These are phyloP conservation scores for Beverwykella pulmonaria DNA, from an alignment of 495 filamentous ascomycete species.

Conservation along the genomic window DNA sequence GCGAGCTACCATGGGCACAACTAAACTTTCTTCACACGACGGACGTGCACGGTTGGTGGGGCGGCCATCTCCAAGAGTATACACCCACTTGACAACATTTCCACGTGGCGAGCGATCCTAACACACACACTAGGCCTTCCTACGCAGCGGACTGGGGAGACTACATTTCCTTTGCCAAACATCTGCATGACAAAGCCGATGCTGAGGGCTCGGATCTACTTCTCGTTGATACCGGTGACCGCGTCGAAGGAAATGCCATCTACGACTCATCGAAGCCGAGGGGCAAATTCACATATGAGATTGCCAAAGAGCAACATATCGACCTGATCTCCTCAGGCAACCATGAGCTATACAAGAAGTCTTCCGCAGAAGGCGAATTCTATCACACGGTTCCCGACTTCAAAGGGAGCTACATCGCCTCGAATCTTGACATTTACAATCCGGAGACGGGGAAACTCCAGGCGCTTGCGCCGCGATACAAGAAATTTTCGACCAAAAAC, in stretches of 20 bases:
- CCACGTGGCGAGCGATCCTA: not conserved
- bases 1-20: conserved; percentile 83
- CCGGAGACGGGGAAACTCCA: conserved; percentile 66
- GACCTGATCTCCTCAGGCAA: conserved; percentile 90
- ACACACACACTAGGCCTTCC: conserved; percentile 15
- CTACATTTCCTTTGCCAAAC: conserved; percentile 88
- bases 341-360: conserved; percentile 87
- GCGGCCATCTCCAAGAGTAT: conserved; percentile 87
- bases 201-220: conserved; percentile 77
- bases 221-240: conserved; percentile 90
- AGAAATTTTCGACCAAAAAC: conserved; percentile 87
- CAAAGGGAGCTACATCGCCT: conserved; percentile 74
- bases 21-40: conserved; percentile 95
- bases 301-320: conserved; percentile 77
- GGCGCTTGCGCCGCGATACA: conserved; percentile 78
- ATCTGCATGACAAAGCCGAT: conserved; percentile 78
- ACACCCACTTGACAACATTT: conserved; percentile 28
- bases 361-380: conserved; percentile 77
- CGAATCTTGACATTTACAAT: conserved; percentile 88
- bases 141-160: conserved; percentile 98
- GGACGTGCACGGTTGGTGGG: conserved; percentile 94
- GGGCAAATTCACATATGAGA: conserved; percentile 83
- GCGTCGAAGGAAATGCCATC: conserved; percentile 94
- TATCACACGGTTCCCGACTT: conserved; percentile 44
- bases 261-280: conserved; percentile 89